Evolutionary conservation across 2,329 filamentous ascomycete genomes (phyloP).

Genomic region (Colletotrichum sp.): DNA sequence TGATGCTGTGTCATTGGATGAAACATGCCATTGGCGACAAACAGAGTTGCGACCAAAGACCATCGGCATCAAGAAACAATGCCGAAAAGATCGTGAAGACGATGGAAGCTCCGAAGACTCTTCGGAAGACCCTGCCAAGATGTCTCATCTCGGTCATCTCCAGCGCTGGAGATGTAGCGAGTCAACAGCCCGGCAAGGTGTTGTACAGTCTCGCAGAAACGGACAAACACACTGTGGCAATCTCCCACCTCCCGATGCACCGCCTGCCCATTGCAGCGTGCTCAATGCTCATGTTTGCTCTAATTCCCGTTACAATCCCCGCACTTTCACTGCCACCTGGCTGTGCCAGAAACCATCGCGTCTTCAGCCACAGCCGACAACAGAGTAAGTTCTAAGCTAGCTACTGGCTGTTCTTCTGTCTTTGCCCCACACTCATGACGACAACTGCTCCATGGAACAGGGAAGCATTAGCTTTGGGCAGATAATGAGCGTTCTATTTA

Average conservation of each 20-base stretch:
- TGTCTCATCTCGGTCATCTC: conserved; percentile 14
- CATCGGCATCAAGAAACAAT: not conserved
- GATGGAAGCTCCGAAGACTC: not conserved
- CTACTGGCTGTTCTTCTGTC: not conserved
- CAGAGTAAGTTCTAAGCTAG: not conserved
- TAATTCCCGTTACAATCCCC: not conserved
- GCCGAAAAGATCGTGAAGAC: not conserved
- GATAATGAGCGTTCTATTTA: conserved; percentile 2
- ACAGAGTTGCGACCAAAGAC: not conserved
- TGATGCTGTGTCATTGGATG: not conserved
- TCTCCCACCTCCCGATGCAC: not conserved
- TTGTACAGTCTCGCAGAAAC: not conserved
- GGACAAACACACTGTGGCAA: not conserved
- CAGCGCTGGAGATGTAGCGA: not conserved
- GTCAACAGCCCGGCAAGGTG: not conserved
- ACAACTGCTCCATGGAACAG: conserved; percentile 12
- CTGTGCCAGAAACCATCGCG: not conserved
- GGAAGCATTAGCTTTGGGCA: not conserved
- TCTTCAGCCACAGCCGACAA: conserved; percentile 5
- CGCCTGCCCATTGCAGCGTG: no score
- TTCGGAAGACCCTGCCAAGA: not conserved
- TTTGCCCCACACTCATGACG: conserved; percentile 15
- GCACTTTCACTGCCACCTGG: conserved; percentile 5
- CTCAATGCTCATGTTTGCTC: no score
- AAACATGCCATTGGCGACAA: not conserved